A percentile compares a stretch with the other conserved stretches of the same genome.
Conservation (phyloP, 257 asterid genomes). For the Petunia secreta region DNA sequence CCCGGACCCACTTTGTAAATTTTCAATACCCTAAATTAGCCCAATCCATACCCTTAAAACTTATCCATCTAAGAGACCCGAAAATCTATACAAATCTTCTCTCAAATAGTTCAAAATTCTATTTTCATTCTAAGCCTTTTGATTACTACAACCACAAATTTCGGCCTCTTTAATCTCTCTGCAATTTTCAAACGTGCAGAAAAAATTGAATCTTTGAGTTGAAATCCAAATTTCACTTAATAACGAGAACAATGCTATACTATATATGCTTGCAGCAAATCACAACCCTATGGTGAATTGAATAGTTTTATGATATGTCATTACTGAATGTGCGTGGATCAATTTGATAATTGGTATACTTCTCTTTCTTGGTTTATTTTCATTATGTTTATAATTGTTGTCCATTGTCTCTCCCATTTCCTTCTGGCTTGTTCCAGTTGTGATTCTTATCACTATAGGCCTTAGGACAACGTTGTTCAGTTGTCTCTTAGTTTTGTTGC, state of each 20-base stretch:
- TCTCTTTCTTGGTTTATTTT: slow-evolving; percentile 75
- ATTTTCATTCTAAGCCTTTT: too few species aligned
- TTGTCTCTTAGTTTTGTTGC: slow-evolving; percentile 76
- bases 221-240: slow-evolving; percentile 36
- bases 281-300: slow-evolving; percentile 74
- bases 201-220: slow-evolving; percentile 6
- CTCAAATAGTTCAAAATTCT: too few species aligned
- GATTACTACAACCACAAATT: too few species aligned
- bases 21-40: too few species aligned
- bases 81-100: too few species aligned
- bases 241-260: slow-evolving; percentile 25
- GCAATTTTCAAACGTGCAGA: too few species aligned
- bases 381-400: slow-evolving; percentile 51
- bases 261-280: slow-evolving; percentile 45
- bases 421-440: slow-evolving; percentile 63
- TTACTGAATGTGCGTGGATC: slow-evolving; percentile 86
- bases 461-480: slow-evolving; percentile 75
- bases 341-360: slow-evolving; percentile 56
- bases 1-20: too few species aligned
- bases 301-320: slow-evolving; percentile 74
- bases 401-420: slow-evolving; percentile 75
- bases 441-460: slow-evolving; percentile 69
- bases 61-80: too few species aligned
- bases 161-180: too few species aligned
- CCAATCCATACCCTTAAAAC: too few species aligned